These are phyloP conservation scores for Claviceps citrina DNA, from an alignment of 2,329 filamentous ascomycete genomes.

Conservation along the genomic window DNA sequence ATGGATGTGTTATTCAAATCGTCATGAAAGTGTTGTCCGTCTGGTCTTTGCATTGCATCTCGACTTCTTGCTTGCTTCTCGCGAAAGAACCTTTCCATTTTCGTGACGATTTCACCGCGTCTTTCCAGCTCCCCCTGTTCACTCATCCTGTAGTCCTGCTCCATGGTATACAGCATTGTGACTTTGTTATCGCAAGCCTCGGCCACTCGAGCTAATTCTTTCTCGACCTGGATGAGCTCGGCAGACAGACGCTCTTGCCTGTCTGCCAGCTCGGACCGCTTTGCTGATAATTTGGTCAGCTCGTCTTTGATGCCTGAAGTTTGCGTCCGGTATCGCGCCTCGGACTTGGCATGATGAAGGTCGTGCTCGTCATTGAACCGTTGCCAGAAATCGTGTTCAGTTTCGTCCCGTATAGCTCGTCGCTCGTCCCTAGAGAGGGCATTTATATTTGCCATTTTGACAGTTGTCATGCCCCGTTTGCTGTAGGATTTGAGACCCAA, in stretches of 20 bases:
- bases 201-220: conserved; percentile 20
- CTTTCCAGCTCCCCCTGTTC: conserved; percentile 16
- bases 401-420: conserved; percentile 21
- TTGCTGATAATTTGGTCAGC: conserved; percentile 15
- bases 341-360: conserved; percentile 10
- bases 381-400: conserved; percentile 21
- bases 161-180: conserved; percentile 19
- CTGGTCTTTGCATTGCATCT: conserved; percentile 7
- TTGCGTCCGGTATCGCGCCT: conserved; percentile 13
- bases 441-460: conserved; percentile 17
- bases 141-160: conserved; percentile 17
- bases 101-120: conserved; percentile 14
- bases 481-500: too few relatives aligned
- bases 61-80: conserved; percentile 15
- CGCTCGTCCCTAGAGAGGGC: conserved; percentile 18
- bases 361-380: conserved; percentile 14
- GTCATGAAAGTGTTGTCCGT: conserved; percentile 8
- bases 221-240: conserved; percentile 22
- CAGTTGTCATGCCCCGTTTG: conserved; percentile 8
- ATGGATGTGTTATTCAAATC: not conserved
- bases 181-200: conserved; percentile 17
- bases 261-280: conserved; percentile 15
- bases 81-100: conserved; percentile 21
- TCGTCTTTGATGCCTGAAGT: conserved; percentile 15
- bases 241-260: conserved; percentile 14